These are phyloP conservation scores for Sporothrix mexicana DNA, from an alignment of 2,329 filamentous ascomycete species.

Conservation along the genomic window DNA sequence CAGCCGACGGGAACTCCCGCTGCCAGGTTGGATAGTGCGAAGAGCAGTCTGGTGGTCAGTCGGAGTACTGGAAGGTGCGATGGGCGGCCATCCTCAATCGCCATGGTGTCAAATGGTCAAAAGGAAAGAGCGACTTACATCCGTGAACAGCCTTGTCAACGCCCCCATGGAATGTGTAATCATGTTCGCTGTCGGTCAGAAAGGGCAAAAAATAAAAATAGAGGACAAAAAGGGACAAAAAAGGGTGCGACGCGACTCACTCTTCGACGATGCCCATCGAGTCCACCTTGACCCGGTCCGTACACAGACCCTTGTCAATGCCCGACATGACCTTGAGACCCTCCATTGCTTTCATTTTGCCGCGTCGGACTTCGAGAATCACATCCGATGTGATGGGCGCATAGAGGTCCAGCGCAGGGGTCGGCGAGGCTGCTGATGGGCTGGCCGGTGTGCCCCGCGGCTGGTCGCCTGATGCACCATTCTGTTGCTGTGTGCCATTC, in stretches of 20 bases:
- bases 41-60: constrained; percentile 57
- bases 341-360: constrained; percentile 61
- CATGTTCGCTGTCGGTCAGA: constrained; percentile 55
- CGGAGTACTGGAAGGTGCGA: neutral
- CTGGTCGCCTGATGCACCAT: neutral
- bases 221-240: too few relatives aligned
- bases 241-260: constrained; percentile 24
- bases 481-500: constrained; percentile 3
- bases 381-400: constrained; percentile 55
- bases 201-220: neutral
- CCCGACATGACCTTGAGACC: constrained; percentile 59
- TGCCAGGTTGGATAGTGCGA: constrained; percentile 64
- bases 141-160: constrained; percentile 67
- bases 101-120: too few relatives aligned
- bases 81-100: too few relatives aligned
- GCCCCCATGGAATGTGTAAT: constrained; percentile 66
- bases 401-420: constrained; percentile 19
- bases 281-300: constrained; percentile 53
- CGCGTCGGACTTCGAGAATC: constrained; percentile 62
- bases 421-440: neutral
- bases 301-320: constrained; percentile 59
- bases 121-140: constrained; percentile 49
- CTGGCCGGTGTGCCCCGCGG: neutral
- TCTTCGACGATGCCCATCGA: constrained; percentile 61
- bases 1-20: constrained; percentile 57